A percentile compares a stretch with the other conserved stretches of the same genome.
phyloP scores from a whole-genome alignment of 352 stramenopile genomes.

The Globisporangium iwayamae region DNA sequence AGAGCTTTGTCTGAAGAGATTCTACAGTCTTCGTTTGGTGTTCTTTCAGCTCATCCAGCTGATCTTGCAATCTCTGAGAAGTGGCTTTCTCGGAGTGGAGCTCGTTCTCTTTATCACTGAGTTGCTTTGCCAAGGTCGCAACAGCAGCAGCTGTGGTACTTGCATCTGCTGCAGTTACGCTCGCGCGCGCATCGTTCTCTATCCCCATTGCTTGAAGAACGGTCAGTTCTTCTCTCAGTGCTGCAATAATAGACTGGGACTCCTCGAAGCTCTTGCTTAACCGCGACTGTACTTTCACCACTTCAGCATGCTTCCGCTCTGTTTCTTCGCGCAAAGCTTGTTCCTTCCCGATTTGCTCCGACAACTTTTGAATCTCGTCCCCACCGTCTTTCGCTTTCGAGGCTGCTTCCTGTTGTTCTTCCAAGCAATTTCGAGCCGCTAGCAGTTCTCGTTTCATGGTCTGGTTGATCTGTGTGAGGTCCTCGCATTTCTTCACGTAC shows the following conservation, averaged over 20 bases:
- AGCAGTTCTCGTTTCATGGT: conserved; percentile 35
- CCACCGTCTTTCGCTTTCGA: conserved; percentile 10
- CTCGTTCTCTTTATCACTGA: conserved; percentile 13
- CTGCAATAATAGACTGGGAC: conserved; percentile 21
- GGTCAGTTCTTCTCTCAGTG: conserved; percentile 33
- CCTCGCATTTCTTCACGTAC: conserved; percentile 25
- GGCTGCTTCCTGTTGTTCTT: conserved; percentile 9
- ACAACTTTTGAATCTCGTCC: conserved; percentile 20
- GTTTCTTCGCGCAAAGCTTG: conserved; percentile 1
- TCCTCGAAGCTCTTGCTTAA: conserved; percentile 27
- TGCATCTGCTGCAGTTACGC: conserved; percentile 17
- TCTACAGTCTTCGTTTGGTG: not conserved
- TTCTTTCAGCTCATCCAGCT: not conserved
- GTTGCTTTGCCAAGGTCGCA: conserved; percentile 3
- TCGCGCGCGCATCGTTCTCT: conserved; percentile 16
- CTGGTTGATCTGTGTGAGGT: conserved; percentile 23
- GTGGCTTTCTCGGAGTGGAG: conserved; percentile 1
- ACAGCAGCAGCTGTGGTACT: conserved; percentile 23
- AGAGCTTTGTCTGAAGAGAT: conserved; percentile 17
- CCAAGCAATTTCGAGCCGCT: conserved; percentile 14
- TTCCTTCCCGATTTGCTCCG: conserved; percentile 11
- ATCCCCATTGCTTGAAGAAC: conserved; percentile 20
- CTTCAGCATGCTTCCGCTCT: conserved; percentile 15
- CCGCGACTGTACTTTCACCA: conserved; percentile 1
- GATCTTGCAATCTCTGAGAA: not conserved